These are phyloP conservation scores for Tremella mesenterica DNA, from an alignment of 768 basidiomycete genomes.

Conservation along the genomic window DNA sequence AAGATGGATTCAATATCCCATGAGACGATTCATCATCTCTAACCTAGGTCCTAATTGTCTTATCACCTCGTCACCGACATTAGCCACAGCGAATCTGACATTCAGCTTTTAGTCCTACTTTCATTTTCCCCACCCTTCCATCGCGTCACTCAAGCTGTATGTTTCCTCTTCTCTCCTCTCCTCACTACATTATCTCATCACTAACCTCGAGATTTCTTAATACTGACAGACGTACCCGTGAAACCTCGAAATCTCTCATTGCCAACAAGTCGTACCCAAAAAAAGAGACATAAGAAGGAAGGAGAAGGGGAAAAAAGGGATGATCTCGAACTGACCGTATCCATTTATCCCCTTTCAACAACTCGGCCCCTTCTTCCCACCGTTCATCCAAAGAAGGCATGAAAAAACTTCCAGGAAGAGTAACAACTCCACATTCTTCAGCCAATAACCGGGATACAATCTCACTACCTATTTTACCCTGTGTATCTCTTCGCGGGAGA, in stretches of 20 bases:
- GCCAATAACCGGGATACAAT: conserved; percentile 58
- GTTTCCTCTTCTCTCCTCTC: not conserved
- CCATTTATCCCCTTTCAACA: conserved; percentile 54
- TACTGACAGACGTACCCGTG: no score
- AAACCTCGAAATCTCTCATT: no score
- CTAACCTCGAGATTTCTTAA: no score
- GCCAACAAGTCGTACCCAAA: no score
- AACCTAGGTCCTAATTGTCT: conserved; percentile 33
- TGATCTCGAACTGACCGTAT: conserved; percentile 44
- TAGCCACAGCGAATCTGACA: conserved; percentile 67
- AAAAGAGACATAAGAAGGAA: not conserved
- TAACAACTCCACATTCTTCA: conserved; percentile 56
- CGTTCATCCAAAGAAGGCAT: conserved; percentile 32
- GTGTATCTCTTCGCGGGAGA: no score
- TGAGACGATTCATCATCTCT: conserved; percentile 30
- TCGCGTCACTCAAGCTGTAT: no score
- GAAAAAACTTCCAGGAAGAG: conserved; percentile 62
- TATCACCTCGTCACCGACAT: conserved; percentile 56
- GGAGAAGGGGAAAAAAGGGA: not conserved
- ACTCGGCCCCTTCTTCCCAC: conserved; percentile 25
- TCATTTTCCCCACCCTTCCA: no score
- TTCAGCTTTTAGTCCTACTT: not conserved
- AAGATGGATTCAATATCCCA: no score
- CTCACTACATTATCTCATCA: no score
- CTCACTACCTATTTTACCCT: conserved; percentile 45